Percentiles rank a stretch among this genome's conserved stretches.
These are phyloP conservation scores for Botrytis paeoniae DNA, from an alignment of 2,329 filamentous ascomycete species.

Conservation along the genomic window DNA sequence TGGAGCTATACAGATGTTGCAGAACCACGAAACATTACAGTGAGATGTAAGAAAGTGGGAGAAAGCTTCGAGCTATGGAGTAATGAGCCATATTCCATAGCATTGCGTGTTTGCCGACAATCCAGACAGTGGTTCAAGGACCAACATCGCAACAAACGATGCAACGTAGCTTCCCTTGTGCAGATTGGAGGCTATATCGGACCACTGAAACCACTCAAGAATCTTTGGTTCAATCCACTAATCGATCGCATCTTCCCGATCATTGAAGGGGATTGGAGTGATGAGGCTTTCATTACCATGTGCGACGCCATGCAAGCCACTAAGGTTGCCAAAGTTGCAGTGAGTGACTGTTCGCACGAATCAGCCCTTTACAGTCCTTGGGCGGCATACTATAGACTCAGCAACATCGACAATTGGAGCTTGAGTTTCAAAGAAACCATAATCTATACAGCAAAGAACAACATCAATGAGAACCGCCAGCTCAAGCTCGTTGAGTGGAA, in stretches of 20 bases:
- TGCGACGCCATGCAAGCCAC: neutral
- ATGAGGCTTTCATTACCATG: neutral
- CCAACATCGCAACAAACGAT: neutral
- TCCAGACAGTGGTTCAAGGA: neutral
- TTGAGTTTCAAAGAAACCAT: neutral
- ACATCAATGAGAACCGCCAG: neutral
- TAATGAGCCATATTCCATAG: neutral
- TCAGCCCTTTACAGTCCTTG: neutral
- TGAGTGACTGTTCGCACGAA: neutral
- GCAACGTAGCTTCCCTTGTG: neutral
- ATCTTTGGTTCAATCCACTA: neutral
- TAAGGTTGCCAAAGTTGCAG: neutral
- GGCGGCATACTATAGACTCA: neutral
- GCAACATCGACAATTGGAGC: neutral
- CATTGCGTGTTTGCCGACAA: neutral
- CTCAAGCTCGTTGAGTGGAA: neutral
- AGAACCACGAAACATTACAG: neutral
- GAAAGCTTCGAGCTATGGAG: neutral
- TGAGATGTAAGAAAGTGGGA: neutral
- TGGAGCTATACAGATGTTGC: neutral
- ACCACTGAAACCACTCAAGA: accelerated
- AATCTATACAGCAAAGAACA: neutral
- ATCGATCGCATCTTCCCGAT: neutral
- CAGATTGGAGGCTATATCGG: neutral
- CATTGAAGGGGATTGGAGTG: neutral